These are phyloP conservation scores for Wallacemonas sp. DNA, from an alignment of 208 protist species.

Conservation along the genomic window DNA sequence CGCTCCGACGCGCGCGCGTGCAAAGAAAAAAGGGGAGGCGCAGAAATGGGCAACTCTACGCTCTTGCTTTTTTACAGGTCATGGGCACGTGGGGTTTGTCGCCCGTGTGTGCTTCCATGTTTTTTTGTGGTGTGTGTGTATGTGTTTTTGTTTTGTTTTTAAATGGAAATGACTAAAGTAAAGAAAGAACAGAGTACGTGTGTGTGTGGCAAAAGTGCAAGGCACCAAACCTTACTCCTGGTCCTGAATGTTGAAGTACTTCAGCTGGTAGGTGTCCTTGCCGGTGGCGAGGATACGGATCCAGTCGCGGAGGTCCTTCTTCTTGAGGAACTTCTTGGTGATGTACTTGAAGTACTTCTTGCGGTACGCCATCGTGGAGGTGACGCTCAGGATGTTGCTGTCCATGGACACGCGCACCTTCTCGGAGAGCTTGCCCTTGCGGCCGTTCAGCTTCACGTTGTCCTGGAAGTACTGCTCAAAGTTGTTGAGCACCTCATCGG, in stretches of 20 bases:
- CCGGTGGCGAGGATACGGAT: constrained; percentile 48
- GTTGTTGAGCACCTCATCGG: constrained; percentile 80
- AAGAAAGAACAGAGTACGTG: constrained; percentile 13
- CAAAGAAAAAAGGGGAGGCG: no score
- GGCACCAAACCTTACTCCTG: constrained; percentile 87
- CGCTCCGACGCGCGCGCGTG: no score
- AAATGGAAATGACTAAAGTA: background rate
- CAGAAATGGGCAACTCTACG: no score
- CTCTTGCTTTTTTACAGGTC: no score
- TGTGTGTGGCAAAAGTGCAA: constrained; percentile 53
- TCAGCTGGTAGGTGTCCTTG: constrained; percentile 97
- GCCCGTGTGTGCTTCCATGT: background rate
- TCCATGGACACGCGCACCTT: constrained; percentile 91
- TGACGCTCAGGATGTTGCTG: constrained; percentile 92
- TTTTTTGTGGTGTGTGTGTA: background rate
- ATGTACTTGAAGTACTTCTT: constrained; percentile 99
- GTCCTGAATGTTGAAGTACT: constrained; percentile 96
- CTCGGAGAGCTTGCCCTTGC: constrained; percentile 96
- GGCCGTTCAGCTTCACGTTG: constrained; percentile 98
- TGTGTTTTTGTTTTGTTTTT: background rate
- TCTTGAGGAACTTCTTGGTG: constrained; percentile 99
- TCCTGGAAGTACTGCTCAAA: constrained; percentile 97
- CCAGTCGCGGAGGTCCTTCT: constrained; percentile 92
- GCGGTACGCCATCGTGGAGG: constrained; percentile 93
- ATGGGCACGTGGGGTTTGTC: no score